These are phyloP conservation scores for Massariosphaeria phaeospora DNA, from an alignment of 495 filamentous ascomycete species.

Conservation along the genomic window DNA sequence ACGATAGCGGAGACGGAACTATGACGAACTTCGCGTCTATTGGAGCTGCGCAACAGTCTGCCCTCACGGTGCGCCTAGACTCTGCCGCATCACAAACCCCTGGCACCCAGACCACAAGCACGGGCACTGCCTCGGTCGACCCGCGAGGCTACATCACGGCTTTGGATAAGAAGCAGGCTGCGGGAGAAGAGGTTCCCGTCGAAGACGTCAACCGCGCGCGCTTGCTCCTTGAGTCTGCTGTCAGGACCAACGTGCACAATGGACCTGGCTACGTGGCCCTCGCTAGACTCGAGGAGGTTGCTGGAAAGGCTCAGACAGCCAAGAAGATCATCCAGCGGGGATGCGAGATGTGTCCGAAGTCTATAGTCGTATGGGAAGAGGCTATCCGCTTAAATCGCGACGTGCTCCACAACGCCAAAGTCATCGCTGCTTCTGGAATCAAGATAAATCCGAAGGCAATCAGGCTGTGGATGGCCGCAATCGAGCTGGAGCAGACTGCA, in stretches of 20 bases:
- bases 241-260: constrained; percentile 90
- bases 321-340: constrained; percentile 79
- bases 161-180: constrained; percentile 69
- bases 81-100: constrained; percentile 68
- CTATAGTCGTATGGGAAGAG: constrained; percentile 92
- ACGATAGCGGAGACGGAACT: constrained; percentile 58
- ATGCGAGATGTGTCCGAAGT: constrained; percentile 85
- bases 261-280: constrained; percentile 96
- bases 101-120: constrained; percentile 57
- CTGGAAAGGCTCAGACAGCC: constrained; percentile 82
- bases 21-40: constrained; percentile 99
- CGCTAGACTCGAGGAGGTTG: constrained; percentile 85
- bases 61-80: constrained; percentile 84
- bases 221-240: constrained; percentile 87
- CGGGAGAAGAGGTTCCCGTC: constrained; percentile 73
- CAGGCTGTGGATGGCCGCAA: constrained; percentile 86
- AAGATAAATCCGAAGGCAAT: constrained; percentile 85
- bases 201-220: constrained; percentile 95
- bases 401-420: constrained; percentile 84
- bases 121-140: constrained; percentile 85
- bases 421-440: constrained; percentile 93
- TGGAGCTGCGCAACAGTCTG: constrained; percentile 88
- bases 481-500: constrained; percentile 79
- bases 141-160: constrained; percentile 93
- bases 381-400: constrained; percentile 73